phyloP scores from a whole-genome alignment of 176 grass and related monocot species.

The Echinochloa phyllopogon region DNA sequence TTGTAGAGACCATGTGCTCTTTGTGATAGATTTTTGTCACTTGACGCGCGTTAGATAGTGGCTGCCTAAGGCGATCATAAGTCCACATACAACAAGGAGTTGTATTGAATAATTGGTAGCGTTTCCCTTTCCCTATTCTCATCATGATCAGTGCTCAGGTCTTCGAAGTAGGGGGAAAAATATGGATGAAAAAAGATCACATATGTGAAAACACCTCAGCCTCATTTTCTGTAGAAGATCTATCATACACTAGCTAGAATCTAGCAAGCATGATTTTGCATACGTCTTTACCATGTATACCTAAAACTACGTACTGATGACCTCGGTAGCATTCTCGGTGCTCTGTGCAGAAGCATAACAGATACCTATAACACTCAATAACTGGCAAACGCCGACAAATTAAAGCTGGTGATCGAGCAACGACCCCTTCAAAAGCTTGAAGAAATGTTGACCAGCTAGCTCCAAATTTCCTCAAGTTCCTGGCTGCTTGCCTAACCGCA shows the following conservation, averaged over 20 bases:
- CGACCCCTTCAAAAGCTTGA: slow-evolving; percentile 29
- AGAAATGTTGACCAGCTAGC: neutral
- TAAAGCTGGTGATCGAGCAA: neutral
- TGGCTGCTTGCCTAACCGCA: slow-evolving; percentile 24
- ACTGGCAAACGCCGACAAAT: neutral
- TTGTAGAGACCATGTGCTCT: slow-evolving; percentile 18
- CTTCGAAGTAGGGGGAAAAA: neutral
- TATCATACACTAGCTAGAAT: neutral
- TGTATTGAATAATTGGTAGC: slow-evolving; percentile 34
- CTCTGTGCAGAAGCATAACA: neutral
- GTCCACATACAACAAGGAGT: slow-evolving; percentile 44
- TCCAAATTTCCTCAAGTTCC: neutral
- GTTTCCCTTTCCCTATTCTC: neutral
- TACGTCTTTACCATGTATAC: neutral
- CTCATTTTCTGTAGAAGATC: neutral
- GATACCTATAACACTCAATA: neutral
- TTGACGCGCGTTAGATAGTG: slow-evolving; percentile 18
- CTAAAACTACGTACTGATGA: neutral
- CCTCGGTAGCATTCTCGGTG: too few relatives aligned
- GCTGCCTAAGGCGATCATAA: neutral
- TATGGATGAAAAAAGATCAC: neutral
- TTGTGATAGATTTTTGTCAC: slow-evolving; percentile 24
- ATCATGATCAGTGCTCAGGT: neutral
- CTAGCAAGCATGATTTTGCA: neutral
- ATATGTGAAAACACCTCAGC: neutral